These are phyloP conservation scores for Cenchrus purpureus DNA, from an alignment of 176 grass and related monocot species.

Conservation along the genomic window DNA sequence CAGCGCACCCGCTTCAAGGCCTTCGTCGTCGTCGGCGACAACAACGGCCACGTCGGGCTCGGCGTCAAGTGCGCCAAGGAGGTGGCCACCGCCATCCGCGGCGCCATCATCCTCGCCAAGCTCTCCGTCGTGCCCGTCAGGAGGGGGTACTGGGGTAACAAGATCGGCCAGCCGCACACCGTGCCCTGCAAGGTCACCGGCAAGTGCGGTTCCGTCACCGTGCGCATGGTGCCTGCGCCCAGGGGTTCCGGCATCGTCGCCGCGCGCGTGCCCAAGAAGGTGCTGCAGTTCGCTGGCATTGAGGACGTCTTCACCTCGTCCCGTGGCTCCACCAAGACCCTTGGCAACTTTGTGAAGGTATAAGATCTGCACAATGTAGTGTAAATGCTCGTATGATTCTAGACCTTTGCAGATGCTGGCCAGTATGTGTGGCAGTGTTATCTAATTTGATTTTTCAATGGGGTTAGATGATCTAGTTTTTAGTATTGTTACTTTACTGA, in stretches of 20 bases:
- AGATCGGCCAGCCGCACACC: constrained; percentile 82
- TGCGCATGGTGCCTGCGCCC: constrained; percentile 82
- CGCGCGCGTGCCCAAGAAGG: constrained; percentile 87
- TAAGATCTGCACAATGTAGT: background rate
- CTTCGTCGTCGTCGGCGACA: constrained; percentile 88
- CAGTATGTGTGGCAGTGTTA: background rate
- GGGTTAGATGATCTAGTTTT: too few relatives aligned
- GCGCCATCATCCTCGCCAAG: constrained; percentile 91
- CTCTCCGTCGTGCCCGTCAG: constrained; percentile 79
- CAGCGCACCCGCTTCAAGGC: constrained; percentile 94
- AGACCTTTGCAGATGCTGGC: background rate
- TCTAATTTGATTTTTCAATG: too few relatives aligned
- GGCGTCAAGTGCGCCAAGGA: constrained; percentile 97
- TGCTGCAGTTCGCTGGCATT: constrained; percentile 85
- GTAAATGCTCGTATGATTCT: background rate
- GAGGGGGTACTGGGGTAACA: constrained; percentile 90
- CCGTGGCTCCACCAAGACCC: constrained; percentile 91
- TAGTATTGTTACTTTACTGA: too few relatives aligned
- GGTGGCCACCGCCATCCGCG: constrained; percentile 92
- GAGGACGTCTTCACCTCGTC: constrained; percentile 91
- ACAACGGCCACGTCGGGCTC: constrained; percentile 82
- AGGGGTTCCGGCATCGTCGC: constrained; percentile 84
- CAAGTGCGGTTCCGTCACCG: constrained; percentile 87
- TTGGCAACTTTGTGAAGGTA: constrained; percentile 97
- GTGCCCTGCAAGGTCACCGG: constrained; percentile 96